A percentile compares a stretch with the other conserved stretches of the same genome.
These are phyloP conservation scores for Plasmodium adleri DNA, from an alignment of 169 alveolate genomes.

Conservation along the genomic window DNA sequence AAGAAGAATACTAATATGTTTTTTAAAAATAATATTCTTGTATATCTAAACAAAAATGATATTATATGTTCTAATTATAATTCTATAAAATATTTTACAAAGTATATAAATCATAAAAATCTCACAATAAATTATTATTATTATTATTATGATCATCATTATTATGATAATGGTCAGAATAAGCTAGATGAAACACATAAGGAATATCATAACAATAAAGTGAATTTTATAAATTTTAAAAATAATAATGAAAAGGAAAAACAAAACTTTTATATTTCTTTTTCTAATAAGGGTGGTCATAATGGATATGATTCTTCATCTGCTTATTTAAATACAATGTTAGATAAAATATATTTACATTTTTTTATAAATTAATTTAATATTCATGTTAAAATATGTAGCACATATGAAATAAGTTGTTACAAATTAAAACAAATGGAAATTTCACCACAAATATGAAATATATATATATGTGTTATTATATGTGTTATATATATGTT, in stretches of 20 bases:
- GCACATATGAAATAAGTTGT: too few relatives aligned
- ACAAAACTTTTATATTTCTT: conserved; percentile 31
- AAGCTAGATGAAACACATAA: too few relatives aligned
- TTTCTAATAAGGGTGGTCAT: conserved; percentile 47
- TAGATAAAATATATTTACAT: conserved; percentile 33
- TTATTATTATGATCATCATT: neutral
- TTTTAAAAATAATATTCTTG: conserved; percentile 6
- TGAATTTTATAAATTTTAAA: conserved; percentile 24
- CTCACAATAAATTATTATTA: conserved; percentile 11
- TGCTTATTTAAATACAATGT: neutral
- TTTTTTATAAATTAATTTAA: neutral
- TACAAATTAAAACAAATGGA: too few relatives aligned
- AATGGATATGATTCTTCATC: conserved; percentile 19
- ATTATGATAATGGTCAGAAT: too few relatives aligned
- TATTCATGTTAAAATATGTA: too few relatives aligned
- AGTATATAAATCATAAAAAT: conserved; percentile 16
- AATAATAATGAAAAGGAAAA: neutral
- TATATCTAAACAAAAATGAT: conserved; percentile 39
- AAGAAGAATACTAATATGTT: neutral
- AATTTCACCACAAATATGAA: neutral
- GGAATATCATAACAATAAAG: neutral
- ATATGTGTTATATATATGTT: too few relatives aligned
- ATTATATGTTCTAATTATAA: conserved; percentile 48
- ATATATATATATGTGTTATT: too few relatives aligned
- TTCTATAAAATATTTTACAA: conserved; percentile 36